Evolutionary conservation across 1,284 basidiomycete genomes (phyloP).

Genomic region (Boletus semigastroideus): DNA sequence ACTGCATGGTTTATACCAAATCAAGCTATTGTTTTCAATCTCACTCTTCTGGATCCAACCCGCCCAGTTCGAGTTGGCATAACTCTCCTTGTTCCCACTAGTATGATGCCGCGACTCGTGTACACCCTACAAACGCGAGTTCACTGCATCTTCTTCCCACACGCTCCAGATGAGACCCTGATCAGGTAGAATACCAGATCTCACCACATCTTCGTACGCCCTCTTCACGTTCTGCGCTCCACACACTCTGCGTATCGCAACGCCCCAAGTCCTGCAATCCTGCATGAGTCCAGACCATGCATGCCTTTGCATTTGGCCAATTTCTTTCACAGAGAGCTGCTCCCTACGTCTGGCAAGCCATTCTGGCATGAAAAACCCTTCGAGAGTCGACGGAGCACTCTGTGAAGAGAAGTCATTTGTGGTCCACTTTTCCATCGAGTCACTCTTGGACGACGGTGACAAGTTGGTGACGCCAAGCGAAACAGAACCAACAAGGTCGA

Average conservation of each 20-base stretch:
- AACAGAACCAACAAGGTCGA: conserved; percentile 42
- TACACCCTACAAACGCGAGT: conserved; percentile 18
- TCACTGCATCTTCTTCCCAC: conserved; percentile 42
- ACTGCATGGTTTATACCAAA: conserved; percentile 17
- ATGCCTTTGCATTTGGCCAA: conserved; percentile 46
- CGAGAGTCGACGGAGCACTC: conserved; percentile 27
- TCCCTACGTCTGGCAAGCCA: conserved; percentile 56
- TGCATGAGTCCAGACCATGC: conserved; percentile 58
- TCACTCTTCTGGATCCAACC: too few relatives aligned
- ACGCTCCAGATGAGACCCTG: conserved; percentile 61
- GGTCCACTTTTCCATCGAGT: conserved; percentile 35
- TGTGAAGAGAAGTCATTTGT: conserved; percentile 35
- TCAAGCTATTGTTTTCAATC: too few relatives aligned
- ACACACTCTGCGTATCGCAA: conserved; percentile 45
- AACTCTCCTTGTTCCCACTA: background rate
- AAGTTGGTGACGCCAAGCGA: conserved; percentile 56
- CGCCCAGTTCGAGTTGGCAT: background rate
- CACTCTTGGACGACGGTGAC: conserved; percentile 40
- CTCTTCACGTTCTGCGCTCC: conserved; percentile 47
- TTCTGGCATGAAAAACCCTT: conserved; percentile 65
- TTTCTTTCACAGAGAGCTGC: conserved; percentile 45
- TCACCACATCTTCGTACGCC: conserved; percentile 46
- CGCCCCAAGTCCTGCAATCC: conserved; percentile 52
- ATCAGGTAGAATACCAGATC: conserved; percentile 49
- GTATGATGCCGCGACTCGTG: background rate